Percentiles rank a stretch among this genome's conserved stretches.
phyloP scores from a whole-genome alignment of 352 stramenopile genomes.

The Phytophthora megakarya region DNA sequence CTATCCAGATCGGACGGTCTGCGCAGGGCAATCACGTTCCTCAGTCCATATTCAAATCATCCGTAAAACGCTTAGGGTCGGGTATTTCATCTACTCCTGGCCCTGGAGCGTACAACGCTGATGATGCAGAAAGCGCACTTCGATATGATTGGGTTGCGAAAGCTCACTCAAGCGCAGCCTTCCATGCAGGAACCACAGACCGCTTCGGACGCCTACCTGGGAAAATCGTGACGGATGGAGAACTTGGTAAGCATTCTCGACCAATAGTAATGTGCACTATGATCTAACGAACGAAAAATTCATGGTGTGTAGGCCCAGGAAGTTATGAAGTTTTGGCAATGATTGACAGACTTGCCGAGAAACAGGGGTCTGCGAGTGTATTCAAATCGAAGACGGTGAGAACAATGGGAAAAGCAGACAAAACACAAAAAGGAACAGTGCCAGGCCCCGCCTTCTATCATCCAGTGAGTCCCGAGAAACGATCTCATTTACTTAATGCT shows the following conservation, averaged over 20 bases:
- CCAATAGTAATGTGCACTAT: not conserved
- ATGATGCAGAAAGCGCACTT: constrained; percentile 65
- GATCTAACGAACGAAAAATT: not conserved
- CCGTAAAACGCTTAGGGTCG: constrained; percentile 53
- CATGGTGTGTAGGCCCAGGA: constrained; percentile 45
- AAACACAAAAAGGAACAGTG: constrained; percentile 22
- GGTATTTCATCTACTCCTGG: constrained; percentile 45
- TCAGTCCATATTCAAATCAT: constrained; percentile 73
- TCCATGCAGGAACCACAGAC: constrained; percentile 56
- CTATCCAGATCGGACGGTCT: constrained; percentile 48
- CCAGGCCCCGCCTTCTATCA: constrained; percentile 76
- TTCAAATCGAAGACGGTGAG: constrained; percentile 53
- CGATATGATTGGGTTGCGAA: constrained; percentile 69
- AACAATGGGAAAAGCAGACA: constrained; percentile 18
- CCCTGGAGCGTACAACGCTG: constrained; percentile 69
- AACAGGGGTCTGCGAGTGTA: constrained; percentile 34
- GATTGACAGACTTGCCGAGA: constrained; percentile 24
- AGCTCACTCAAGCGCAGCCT: constrained; percentile 66
- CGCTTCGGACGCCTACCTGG: constrained; percentile 57
- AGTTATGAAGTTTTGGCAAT: constrained; percentile 52
- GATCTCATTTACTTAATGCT: constrained; percentile 72
- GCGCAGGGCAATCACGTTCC: constrained; percentile 27
- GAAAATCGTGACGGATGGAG: constrained; percentile 43
- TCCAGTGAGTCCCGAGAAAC: constrained; percentile 54
- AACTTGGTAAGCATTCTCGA: constrained; percentile 53